Evolutionary conservation across 2,329 filamentous ascomycete genomes (phyloP), one percentile per base, ranked within the genome.

Genomic region (Xylaria digitata): DNA sequence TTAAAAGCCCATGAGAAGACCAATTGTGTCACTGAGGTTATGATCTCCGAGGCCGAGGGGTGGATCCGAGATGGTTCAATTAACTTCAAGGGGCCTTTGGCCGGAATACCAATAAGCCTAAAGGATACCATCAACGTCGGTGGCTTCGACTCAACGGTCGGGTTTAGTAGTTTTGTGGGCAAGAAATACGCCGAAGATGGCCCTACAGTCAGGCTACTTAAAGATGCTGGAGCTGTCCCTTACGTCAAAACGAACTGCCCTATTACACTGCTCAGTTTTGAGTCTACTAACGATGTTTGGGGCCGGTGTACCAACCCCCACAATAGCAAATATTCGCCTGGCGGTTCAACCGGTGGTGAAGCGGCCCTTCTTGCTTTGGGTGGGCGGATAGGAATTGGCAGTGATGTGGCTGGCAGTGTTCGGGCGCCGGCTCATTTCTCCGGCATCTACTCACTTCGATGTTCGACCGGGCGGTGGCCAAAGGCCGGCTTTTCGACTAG

Each of bases 221-320:
- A 97, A 76, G 92, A 96, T 76, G 93, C 93, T 2, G 92, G 94
- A 23, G 94, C 94, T 0, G 86, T 97, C 1, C 94, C 94, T 0
- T 97, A 97, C 76, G 93, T 94, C 70, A 98, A 97, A 83, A 97
- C 94, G 0, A 96, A 96, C 69, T 78, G 96, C 1, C 95, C 94
- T 5, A 91, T 95, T 63, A 97, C 94, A 0, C 85, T 97, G 1
- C 84, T 97, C 46, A 94, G 91, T 64, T 97, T 97, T 74, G 94
- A 97, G 79, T 94, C 91, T 17, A 88, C 88, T 61, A 89, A 89
- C 74, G 86, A 87, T 68, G 83, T 97, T 21, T 98, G 94, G 93
- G 94, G 95, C 8, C 86, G 89, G 37, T 90, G 87, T 71, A 89
- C 86, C 17, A 97, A 97, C 76, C 94, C 94, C 0, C 93, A 97